Percentiles rank a stretch among this genome's conserved stretches.
These are phyloP conservation scores for Globisporangium cystogenes DNA, from an alignment of 352 stramenopile genomes.

Conservation along the genomic window DNA sequence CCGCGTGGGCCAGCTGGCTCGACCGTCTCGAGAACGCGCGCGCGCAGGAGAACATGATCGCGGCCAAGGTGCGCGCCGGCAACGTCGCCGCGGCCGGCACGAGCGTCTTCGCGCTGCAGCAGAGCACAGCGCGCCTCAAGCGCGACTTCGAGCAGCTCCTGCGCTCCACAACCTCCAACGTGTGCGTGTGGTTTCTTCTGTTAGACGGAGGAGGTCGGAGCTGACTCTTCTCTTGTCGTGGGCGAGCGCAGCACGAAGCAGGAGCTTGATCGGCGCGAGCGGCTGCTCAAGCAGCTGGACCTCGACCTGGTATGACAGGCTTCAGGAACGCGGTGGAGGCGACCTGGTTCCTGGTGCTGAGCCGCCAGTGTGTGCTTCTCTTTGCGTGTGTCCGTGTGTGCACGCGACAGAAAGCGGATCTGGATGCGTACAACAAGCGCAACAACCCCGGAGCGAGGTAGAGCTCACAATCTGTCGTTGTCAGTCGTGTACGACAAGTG, in stretches of 20 bases:
- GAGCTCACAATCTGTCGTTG: neutral
- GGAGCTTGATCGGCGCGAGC: constrained; percentile 66
- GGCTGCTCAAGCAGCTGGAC: constrained; percentile 51
- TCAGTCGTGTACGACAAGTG: too few species aligned
- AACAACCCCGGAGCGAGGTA: constrained; percentile 14
- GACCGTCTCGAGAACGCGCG: constrained; percentile 76
- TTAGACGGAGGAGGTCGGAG: too few species aligned
- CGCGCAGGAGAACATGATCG: constrained; percentile 54
- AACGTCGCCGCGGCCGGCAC: constrained; percentile 61
- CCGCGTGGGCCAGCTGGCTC: constrained; percentile 74
- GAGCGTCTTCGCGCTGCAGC: constrained; percentile 81
- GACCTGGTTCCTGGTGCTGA: too few species aligned
- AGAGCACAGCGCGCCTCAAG: constrained; percentile 73
- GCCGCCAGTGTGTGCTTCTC: too few species aligned
- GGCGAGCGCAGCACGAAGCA: constrained; percentile 38
- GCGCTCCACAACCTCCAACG: constrained; percentile 28
- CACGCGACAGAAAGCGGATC: constrained; percentile 44
- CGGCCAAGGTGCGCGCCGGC: constrained; percentile 57
- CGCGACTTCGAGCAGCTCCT: constrained; percentile 82
- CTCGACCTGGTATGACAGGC: constrained; percentile 49
- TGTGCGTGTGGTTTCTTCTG: too few species aligned
- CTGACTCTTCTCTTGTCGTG: neutral
- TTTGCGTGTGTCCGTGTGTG: neutral
- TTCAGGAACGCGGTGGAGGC: too few species aligned
- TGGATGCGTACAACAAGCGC: constrained; percentile 76